phyloP scores from a whole-genome alignment of 495 filamentous ascomycete genomes.

The Tuber magnatum region DNA sequence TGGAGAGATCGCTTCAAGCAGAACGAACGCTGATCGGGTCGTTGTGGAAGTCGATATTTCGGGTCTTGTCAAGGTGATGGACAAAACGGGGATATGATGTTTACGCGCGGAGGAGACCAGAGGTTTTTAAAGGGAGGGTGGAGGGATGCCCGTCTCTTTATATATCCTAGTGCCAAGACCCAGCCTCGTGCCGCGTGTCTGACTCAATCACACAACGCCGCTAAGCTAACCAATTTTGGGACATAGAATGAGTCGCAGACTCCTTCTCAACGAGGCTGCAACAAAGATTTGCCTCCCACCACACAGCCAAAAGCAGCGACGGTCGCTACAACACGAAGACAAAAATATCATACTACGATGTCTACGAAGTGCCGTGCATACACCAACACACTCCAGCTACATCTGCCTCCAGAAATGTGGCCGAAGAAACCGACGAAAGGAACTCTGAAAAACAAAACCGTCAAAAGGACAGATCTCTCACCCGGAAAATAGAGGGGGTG shows the following conservation, averaged over 20 bases:
- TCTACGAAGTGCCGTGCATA: slow-evolving; percentile 16
- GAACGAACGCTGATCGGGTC: slow-evolving; percentile 31
- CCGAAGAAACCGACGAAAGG: slow-evolving; percentile 17
- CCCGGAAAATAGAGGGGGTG: not conserved
- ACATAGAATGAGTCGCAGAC: slow-evolving; percentile 38
- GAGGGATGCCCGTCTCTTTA: slow-evolving; percentile 36
- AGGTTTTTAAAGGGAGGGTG: slow-evolving; percentile 39
- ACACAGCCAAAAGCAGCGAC: slow-evolving; percentile 32
- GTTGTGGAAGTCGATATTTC: slow-evolving; percentile 15
- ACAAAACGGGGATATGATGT: slow-evolving; percentile 37
- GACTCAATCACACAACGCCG: slow-evolving; percentile 38
- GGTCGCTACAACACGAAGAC: slow-evolving; percentile 27
- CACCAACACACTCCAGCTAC: not conserved
- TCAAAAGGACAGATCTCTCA: not conserved
- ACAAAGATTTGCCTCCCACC: slow-evolving; percentile 37
- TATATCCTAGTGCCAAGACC: slow-evolving; percentile 32
- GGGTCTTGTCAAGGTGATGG: slow-evolving; percentile 14
- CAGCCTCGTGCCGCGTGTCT: slow-evolving; percentile 33
- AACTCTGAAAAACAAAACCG: slow-evolving; percentile 10
- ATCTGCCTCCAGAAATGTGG: slow-evolving; percentile 15
- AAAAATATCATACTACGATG: slow-evolving; percentile 20
- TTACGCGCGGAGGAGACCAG: slow-evolving; percentile 37
- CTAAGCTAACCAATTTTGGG: slow-evolving; percentile 34
- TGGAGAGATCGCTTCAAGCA: slow-evolving; percentile 18
- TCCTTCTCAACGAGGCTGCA: slow-evolving; percentile 37